Base-by-base conservation (phyloP, 768 basidiomycete genomes). In the Amanita thiersii region DNA sequence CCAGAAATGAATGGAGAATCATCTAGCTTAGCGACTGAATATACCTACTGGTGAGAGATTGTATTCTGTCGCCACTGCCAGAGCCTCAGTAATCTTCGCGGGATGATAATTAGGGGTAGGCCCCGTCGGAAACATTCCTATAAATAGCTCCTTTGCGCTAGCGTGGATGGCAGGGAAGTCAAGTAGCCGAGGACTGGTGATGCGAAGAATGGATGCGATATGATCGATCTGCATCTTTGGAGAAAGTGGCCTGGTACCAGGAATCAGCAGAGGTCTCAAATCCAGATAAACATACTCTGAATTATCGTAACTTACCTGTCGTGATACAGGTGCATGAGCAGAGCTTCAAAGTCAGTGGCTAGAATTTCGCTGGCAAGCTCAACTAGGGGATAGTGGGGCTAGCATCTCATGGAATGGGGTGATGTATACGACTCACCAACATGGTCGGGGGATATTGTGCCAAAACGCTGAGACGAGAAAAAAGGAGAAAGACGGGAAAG, bases 251-350 rank as follows among this genome's bases (percentile, higher is more conserved):
- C 81, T 81, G 53, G 21, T 20, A 9, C 7, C 8, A 44, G 47
- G 50, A 30, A 37, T 23, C 23, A 20, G 35, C 30, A 31, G 38
- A 42, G 30, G n/a, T 35, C 38, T 38, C 30, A 43, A 34, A 37
- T 42, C 30, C 40, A 26, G 26, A 32, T 24, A n/a, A 34, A 15
- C 25, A 30, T 10, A n/a, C 33, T 28, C 32, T 31, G 7, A 10
- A 21, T 24, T 28, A 12, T 39, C 14, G 34, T 20, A 28, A 72
- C 79, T 68, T 58, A 85, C 84, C 56, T 56, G 52, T 84, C 76
- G 52, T 82, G 76, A 53, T 86, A 85, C 21, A 86, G 52, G 58
- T 82, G 72, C 44, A 68, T 67, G n/a, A 86, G 59, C 36, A 86
- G 55, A 1, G 62, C 65, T 36, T 72, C 70, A 4, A 82, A 65